Evolutionary conservation across 192 early-diverging fungal species (phyloP).

Genomic region (Powellomyces hirtus): DNA sequence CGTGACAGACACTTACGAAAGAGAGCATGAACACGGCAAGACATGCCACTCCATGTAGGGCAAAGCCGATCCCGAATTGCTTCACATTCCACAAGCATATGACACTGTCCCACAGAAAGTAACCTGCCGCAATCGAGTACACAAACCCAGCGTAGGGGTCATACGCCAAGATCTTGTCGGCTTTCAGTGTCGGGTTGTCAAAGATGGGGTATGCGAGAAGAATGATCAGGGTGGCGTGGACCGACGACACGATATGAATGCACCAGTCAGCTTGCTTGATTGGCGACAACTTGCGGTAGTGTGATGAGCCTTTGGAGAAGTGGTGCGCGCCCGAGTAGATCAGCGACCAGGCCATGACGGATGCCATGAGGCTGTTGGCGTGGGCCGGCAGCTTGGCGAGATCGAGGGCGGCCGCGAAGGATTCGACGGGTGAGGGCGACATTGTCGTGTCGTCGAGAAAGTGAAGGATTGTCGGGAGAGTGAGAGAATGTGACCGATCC

Average conservation of each 20-base stretch:
- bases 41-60: conserved; percentile 75
- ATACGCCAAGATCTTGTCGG: conserved; percentile 76
- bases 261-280: conserved; percentile 52
- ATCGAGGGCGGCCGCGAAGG: neutral
- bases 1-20: conserved; percentile 68
- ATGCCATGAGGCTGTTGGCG: conserved; percentile 16
- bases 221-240: conserved; percentile 70
- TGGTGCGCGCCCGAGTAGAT: conserved; percentile 5
- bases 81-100: conserved; percentile 63
- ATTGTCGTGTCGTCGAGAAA: too few species aligned
- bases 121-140: conserved; percentile 84
- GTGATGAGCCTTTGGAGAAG: conserved; percentile 1
- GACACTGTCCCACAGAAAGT: conserved; percentile 90
- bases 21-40: conserved; percentile 73
- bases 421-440: too few species aligned
- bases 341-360: conserved; percentile 28
- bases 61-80: conserved; percentile 75
- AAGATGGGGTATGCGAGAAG: conserved; percentile 66
- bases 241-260: conserved; percentile 78
- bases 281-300: conserved; percentile 6
- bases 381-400: neutral
- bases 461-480: too few species aligned
- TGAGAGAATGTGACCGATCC: too few species aligned
- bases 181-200: conserved; percentile 56
- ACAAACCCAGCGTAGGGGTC: conserved; percentile 65